Evolutionary conservation across 106 monocot species (phyloP).

Genomic region (Hemerocallis citrina): DNA sequence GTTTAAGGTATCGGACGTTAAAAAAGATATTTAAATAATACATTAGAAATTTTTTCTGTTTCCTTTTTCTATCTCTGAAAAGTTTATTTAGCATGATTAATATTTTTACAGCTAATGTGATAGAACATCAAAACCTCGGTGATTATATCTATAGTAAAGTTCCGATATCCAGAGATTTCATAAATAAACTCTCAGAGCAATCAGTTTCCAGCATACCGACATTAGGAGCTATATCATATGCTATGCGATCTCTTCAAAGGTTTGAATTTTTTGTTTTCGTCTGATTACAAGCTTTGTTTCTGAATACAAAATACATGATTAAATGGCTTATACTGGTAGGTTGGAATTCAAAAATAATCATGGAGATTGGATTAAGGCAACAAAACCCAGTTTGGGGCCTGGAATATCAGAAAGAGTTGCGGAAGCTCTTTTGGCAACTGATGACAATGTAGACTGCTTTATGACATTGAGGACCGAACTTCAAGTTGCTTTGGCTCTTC

Average conservation of each 20-base stretch:
- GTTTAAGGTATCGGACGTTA: too few relatives aligned
- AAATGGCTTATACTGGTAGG: slow-evolving; percentile 20
- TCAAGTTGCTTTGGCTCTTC: slow-evolving; percentile 32
- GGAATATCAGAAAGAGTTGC: slow-evolving; percentile 69
- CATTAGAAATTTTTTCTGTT: too few relatives aligned
- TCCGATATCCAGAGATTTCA: slow-evolving; percentile 49
- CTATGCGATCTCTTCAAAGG: slow-evolving; percentile 70
- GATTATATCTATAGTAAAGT: slow-evolving; percentile 44
- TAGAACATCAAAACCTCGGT: slow-evolving; percentile 57
- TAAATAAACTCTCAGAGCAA: slow-evolving; percentile 15
- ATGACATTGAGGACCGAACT: slow-evolving; percentile 42
- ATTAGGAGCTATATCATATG: slow-evolving; percentile 58
- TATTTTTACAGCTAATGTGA: slow-evolving; percentile 27
- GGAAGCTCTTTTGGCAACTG: slow-evolving; percentile 39
- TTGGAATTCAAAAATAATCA: slow-evolving; percentile 71
- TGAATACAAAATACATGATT: not conserved
- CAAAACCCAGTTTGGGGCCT: slow-evolving; percentile 68
- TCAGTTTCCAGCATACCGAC: slow-evolving; percentile 30
- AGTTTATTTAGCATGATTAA: not conserved
- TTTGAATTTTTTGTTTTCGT: slow-evolving; percentile 5
- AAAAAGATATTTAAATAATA: too few relatives aligned
- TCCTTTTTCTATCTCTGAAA: not conserved
- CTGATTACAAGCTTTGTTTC: not conserved
- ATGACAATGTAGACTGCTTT: slow-evolving; percentile 46
- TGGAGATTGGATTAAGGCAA: slow-evolving; percentile 61